A percentile compares a stretch with the other conserved stretches of the same genome.
Evolutionary conservation across 2,329 filamentous ascomycete species (phyloP).

Genomic region (Phialophora chinensis): DNA sequence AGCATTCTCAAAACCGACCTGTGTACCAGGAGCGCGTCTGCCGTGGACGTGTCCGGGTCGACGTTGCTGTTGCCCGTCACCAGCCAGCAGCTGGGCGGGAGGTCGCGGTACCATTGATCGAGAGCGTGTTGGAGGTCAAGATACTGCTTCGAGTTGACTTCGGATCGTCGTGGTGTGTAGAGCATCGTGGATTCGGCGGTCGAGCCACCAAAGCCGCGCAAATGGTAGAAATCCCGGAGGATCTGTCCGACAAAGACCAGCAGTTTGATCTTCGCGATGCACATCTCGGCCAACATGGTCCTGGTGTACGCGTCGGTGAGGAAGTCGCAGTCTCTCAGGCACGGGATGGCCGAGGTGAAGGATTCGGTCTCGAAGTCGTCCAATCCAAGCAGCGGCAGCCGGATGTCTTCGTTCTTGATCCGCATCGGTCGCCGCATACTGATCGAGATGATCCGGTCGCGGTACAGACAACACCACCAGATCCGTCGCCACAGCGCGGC

Average conservation of each 20-base stretch:
- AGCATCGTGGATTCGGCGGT: constrained; percentile 33
- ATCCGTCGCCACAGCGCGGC: constrained; percentile 90
- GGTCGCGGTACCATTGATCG: constrained; percentile 27
- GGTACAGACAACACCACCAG: constrained; percentile 97
- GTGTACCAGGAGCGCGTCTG: constrained; percentile 26
- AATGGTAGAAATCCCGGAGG: constrained; percentile 26
- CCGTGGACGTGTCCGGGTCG: constrained; percentile 8
- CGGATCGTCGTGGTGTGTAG: constrained; percentile 28
- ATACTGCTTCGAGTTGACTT: constrained; percentile 21
- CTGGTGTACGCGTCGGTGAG: constrained; percentile 16
- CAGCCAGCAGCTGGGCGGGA: constrained; percentile 28
- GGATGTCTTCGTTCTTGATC: constrained; percentile 74
- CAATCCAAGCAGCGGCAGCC: constrained; percentile 20
- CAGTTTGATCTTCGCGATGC: constrained; percentile 27
- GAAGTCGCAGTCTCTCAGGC: constrained; percentile 21
- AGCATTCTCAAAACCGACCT: constrained; percentile 28
- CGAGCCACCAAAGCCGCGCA: constrained; percentile 29
- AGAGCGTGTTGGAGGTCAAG: constrained; percentile 27
- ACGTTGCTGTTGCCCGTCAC: constrained; percentile 8
- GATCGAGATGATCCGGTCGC: constrained; percentile 86
- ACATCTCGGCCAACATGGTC: constrained; percentile 31
- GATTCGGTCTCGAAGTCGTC: constrained; percentile 30
- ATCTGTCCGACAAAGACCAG: constrained; percentile 30
- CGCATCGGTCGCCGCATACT: constrained; percentile 91
- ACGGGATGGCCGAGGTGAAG: constrained; percentile 18